A percentile compares a stretch with the other conserved stretches of the same genome.
Evolutionary conservation across 2,329 filamentous ascomycete genomes (phyloP).

Genomic region (Penicillium brevicompactum): DNA sequence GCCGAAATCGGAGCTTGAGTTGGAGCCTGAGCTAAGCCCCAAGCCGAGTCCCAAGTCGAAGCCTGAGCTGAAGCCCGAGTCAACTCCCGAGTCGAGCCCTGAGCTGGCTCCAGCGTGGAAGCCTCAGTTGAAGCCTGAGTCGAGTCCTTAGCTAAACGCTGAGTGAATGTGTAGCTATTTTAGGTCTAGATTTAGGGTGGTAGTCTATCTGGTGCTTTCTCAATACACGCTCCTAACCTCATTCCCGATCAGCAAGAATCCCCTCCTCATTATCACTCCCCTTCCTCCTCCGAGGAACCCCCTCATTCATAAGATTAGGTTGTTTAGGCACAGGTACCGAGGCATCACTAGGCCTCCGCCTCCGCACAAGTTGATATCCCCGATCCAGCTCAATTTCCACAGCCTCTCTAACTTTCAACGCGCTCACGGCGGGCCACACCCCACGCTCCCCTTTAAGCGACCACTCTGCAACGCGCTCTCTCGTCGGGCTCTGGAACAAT

Average conservation of each 20-base stretch:
- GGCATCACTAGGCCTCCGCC: slow-evolving; percentile 34
- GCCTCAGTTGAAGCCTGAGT: no score
- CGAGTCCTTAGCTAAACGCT: no score
- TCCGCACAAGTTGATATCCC: slow-evolving; percentile 77
- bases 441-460: slow-evolving; percentile 80
- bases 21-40: no score
- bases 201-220: neutral
- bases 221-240: neutral
- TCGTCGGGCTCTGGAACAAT: slow-evolving; percentile 79
- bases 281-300: slow-evolving; percentile 26
- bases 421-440: slow-evolving; percentile 87
- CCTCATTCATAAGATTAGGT: slow-evolving; percentile 32
- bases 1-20: no score
- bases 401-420: slow-evolving; percentile 77
- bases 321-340: slow-evolving; percentile 13
- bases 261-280: slow-evolving; percentile 23
- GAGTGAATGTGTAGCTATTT: neutral
- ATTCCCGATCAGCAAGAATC: slow-evolving; percentile 15
- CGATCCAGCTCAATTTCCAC: slow-evolving; percentile 86
- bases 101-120: no score
- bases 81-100: no score
- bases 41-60: no score
- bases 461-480: slow-evolving; percentile 79
- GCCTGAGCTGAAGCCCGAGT: no score
- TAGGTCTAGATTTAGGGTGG: neutral